phyloP scores from a whole-genome alignment of 2,329 filamentous ascomycete species.

The Hawksworthiomyces lignivorus region DNA sequence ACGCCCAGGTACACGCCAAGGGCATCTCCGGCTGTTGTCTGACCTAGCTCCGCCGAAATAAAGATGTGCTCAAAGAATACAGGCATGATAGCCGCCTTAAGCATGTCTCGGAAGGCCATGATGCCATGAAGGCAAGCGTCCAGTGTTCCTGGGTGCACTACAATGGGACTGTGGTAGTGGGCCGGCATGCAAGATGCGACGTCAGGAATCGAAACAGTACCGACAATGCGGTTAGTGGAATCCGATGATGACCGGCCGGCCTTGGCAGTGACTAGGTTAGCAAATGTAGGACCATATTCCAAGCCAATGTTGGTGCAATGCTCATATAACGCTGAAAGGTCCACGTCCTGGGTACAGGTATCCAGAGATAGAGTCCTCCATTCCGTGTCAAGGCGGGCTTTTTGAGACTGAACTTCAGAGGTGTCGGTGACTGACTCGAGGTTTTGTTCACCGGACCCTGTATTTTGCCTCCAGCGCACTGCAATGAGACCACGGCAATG shows the following conservation, averaged over 20 bases:
- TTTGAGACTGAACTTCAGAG: neutral
- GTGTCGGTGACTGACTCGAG: constrained; percentile 4
- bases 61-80: constrained; percentile 14
- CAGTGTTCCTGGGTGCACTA: constrained; percentile 17
- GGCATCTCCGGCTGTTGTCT: constrained; percentile 2
- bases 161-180: constrained; percentile 12
- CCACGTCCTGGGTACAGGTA: constrained; percentile 9
- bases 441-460: neutral
- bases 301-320: constrained; percentile 16
- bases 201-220: constrained; percentile 13
- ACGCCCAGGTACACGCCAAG: constrained; percentile 11
- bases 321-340: constrained; percentile 10
- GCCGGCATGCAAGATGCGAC: constrained; percentile 13
- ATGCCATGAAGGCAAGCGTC: constrained; percentile 17
- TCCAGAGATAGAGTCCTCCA: neutral
- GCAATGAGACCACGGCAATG: constrained; percentile 19
- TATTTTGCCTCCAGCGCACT: constrained; percentile 9
- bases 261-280: constrained; percentile 12
- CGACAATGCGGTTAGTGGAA: constrained; percentile 6
- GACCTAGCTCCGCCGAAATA: constrained; percentile 8
- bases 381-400: neutral
- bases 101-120: constrained; percentile 15
- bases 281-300: constrained; percentile 18
- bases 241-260: constrained; percentile 1
- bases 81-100: constrained; percentile 16